These are phyloP conservation scores for Xylaria acuta DNA, from an alignment of 495 filamentous ascomycete species.

Conservation along the genomic window DNA sequence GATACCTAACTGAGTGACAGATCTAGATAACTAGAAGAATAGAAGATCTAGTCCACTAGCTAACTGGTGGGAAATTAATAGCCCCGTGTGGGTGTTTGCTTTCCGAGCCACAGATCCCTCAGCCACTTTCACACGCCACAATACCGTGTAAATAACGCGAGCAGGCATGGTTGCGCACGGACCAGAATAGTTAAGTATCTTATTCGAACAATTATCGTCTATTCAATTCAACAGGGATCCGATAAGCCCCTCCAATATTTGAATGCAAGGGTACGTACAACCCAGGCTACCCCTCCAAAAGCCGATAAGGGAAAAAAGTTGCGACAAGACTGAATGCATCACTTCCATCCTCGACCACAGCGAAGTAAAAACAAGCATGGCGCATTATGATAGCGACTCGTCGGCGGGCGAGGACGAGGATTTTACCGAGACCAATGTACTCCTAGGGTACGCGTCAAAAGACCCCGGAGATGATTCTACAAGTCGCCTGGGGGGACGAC, in stretches of 20 bases:
- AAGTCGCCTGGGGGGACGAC: constrained; percentile 85
- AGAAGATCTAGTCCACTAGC: too few species aligned
- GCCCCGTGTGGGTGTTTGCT: too few species aligned
- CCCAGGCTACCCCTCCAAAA: constrained; percentile 32
- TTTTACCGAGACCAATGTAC: constrained; percentile 85
- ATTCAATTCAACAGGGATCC: too few species aligned
- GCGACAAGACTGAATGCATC: neutral
- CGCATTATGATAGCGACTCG: constrained; percentile 84
- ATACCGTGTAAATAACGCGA: too few species aligned
- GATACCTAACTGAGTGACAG: too few species aligned
- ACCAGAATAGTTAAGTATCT: too few species aligned
- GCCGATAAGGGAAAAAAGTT: constrained; percentile 32
- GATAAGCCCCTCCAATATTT: constrained; percentile 29
- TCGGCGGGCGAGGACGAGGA: constrained; percentile 72
- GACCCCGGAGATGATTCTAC: constrained; percentile 84
- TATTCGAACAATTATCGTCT: too few species aligned
- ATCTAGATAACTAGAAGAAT: too few species aligned
- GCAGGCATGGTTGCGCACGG: too few species aligned
- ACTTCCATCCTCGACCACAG: neutral
- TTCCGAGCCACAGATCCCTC: too few species aligned
- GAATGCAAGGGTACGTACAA: neutral
- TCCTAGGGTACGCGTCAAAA: constrained; percentile 87
- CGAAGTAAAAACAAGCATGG: constrained; percentile 60
- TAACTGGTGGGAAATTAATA: too few species aligned
- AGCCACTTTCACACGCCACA: too few species aligned